Evolutionary conservation across 1,284 basidiomycete species (phyloP).

Genomic region (Caloboletus firmus): DNA sequence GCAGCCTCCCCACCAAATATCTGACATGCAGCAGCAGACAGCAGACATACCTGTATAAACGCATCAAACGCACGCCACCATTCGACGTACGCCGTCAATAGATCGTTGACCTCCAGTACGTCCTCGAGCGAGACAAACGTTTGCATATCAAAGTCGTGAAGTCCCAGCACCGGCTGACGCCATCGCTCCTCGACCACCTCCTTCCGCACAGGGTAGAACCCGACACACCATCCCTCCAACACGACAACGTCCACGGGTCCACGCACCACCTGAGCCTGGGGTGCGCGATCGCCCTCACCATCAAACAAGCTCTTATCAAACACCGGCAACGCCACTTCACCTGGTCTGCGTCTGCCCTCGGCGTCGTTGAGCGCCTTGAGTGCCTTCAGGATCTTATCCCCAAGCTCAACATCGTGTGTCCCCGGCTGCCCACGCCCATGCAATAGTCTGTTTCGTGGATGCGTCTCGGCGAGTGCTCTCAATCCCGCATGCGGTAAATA

Average conservation of each 20-base stretch:
- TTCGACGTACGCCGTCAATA: constrained; percentile 54
- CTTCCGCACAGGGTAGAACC: constrained; percentile 54
- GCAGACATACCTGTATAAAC: constrained; percentile 62
- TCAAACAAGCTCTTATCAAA: constrained; percentile 84
- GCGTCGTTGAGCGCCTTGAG: constrained; percentile 50
- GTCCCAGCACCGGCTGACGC: constrained; percentile 33
- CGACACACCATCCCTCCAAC: constrained; percentile 84
- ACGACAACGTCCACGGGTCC: constrained; percentile 81
- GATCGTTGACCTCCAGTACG: constrained; percentile 61
- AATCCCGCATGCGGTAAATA: constrained; percentile 73
- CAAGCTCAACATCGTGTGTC: constrained; percentile 79
- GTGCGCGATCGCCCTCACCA: constrained; percentile 82
- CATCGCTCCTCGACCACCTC: constrained; percentile 40
- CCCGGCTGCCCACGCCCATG: constrained; percentile 84
- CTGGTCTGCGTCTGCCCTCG: not conserved
- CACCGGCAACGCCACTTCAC: constrained; percentile 60
- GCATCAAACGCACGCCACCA: constrained; percentile 70
- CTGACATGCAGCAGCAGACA: not conserved
- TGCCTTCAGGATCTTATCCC: constrained; percentile 48
- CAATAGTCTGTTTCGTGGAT: constrained; percentile 66
- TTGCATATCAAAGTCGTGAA: constrained; percentile 38
- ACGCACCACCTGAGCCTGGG: constrained; percentile 38
- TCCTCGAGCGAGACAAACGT: constrained; percentile 44
- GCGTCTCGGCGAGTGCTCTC: constrained; percentile 47
- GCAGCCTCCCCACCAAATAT: not conserved